These are phyloP conservation scores for Blastobotrys serpentis DNA, from an alignment of 1,139 yeast genomes.

Conservation along the genomic window DNA sequence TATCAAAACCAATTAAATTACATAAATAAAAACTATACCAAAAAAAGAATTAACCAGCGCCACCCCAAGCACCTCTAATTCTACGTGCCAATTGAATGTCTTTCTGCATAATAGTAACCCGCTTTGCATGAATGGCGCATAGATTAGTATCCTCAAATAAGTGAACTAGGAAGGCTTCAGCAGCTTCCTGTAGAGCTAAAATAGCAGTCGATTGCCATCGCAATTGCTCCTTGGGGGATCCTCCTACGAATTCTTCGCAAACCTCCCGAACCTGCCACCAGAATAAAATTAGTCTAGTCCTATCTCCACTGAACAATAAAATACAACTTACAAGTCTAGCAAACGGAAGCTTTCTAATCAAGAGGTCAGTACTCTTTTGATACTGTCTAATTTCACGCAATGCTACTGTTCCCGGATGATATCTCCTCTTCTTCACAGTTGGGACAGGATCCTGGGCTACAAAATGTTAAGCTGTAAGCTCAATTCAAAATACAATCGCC, in stretches of 20 bases:
- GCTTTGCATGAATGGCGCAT: slow-evolving; percentile 88
- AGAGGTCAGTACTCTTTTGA: slow-evolving; percentile 74
- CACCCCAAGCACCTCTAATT: slow-evolving; percentile 59
- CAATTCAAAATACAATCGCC: too few species aligned
- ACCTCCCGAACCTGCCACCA: slow-evolving; percentile 59
- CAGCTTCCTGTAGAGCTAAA: slow-evolving; percentile 86
- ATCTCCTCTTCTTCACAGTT: slow-evolving; percentile 47
- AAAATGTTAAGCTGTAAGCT: too few species aligned
- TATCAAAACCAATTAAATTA: not conserved
- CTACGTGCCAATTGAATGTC: slow-evolving; percentile 91
- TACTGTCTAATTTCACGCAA: slow-evolving; percentile 74
- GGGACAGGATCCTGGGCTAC: slow-evolving; percentile 21
- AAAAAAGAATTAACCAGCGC: slow-evolving; percentile 16
- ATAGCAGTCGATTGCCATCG: slow-evolving; percentile 92
- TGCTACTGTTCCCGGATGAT: slow-evolving; percentile 73
- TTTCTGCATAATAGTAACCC: slow-evolving; percentile 92
- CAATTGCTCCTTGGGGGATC: slow-evolving; percentile 44
- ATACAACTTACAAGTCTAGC: slow-evolving; percentile 52
- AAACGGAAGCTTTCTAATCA: slow-evolving; percentile 85
- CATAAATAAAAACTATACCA: slow-evolving; percentile 3
- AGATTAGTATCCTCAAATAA: slow-evolving; percentile 86
- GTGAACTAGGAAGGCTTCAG: slow-evolving; percentile 84
- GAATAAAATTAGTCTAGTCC: not conserved
- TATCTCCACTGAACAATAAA: too few species aligned
- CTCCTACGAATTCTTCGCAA: slow-evolving; percentile 57